Evolutionary conservation across 2,329 filamentous ascomycete species (phyloP).

Genomic region (Penicillium sp.): DNA sequence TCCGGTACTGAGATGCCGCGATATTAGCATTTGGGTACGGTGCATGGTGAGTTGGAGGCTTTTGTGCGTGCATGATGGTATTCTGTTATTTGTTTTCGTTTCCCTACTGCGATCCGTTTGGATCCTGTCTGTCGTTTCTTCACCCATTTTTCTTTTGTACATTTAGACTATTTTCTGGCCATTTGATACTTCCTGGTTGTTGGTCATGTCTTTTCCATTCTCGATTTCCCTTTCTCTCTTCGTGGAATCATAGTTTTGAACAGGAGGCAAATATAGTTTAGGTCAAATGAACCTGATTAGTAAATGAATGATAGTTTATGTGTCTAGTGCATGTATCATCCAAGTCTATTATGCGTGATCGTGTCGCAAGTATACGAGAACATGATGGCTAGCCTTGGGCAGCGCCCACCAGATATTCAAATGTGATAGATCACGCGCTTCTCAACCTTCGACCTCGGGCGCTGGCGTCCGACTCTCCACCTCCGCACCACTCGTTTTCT

Average conservation of each 20-base stretch:
- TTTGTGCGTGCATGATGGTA: slow-evolving; percentile 1
- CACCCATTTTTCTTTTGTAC: slow-evolving; percentile 18
- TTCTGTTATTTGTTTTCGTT: slow-evolving; percentile 1
- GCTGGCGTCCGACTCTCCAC: slow-evolving; percentile 8
- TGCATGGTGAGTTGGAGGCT: slow-evolving; percentile 10
- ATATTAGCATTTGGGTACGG: slow-evolving; percentile 8
- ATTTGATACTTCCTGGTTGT: slow-evolving; percentile 5
- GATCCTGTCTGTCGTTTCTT: slow-evolving; percentile 14
- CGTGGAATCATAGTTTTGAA: neutral
- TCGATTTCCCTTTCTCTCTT: neutral
- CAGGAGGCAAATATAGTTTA: neutral
- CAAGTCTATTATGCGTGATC: too few species aligned
- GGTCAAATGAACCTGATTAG: too few species aligned
- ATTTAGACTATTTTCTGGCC: slow-evolving; percentile 17
- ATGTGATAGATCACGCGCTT: too few species aligned
- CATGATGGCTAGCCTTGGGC: too few species aligned
- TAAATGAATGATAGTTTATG: too few species aligned
- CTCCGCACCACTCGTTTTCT: slow-evolving; percentile 33
- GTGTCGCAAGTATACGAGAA: too few species aligned
- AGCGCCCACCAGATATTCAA: too few species aligned
- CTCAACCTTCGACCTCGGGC: neutral
- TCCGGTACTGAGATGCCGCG: slow-evolving; percentile 48
- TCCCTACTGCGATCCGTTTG: slow-evolving; percentile 2
- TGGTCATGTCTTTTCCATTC: slow-evolving; percentile 8
- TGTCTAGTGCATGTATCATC: too few species aligned